phyloP scores from a whole-genome alignment of 805 yeast species.

The Hanseniaspora meyeri region DNA sequence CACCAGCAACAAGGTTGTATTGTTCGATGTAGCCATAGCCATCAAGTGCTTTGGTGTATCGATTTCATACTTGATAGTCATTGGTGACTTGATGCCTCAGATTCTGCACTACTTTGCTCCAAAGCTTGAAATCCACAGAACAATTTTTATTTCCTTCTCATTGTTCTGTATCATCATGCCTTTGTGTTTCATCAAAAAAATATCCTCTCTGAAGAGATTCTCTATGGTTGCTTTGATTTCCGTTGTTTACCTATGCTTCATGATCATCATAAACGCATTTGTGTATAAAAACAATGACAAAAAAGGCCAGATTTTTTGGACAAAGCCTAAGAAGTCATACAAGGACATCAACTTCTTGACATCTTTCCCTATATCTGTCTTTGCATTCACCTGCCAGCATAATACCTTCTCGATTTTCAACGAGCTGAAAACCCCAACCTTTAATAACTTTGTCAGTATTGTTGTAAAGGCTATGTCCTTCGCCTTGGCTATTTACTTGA shows the following conservation, averaged over 20 bases:
- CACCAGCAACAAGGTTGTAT: constrained; percentile 46
- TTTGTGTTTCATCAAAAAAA: constrained; percentile 56
- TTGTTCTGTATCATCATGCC: constrained; percentile 36
- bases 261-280: constrained; percentile 62
- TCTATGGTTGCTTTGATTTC: constrained; percentile 72
- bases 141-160: constrained; percentile 35
- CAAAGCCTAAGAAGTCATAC: constrained; percentile 33
- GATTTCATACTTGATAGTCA: constrained; percentile 52
- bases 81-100: constrained; percentile 60
- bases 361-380: constrained; percentile 81
- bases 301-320: constrained; percentile 39
- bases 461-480: constrained; percentile 43
- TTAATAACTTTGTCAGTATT: constrained; percentile 35
- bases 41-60: constrained; percentile 64
- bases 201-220: constrained; percentile 77
- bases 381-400: constrained; percentile 93
- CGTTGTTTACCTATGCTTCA: constrained; percentile 59
- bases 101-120: constrained; percentile 22
- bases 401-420: constrained; percentile 84
- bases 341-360: constrained; percentile 39
- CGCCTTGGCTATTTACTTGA: constrained; percentile 50
- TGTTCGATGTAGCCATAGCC: constrained; percentile 58
- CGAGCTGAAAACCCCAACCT: constrained; percentile 51
- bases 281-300: constrained; percentile 15
- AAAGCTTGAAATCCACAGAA: constrained; percentile 25